Conservation (phyloP, 768 basidiomycete species). For the Russula emetica region DNA sequence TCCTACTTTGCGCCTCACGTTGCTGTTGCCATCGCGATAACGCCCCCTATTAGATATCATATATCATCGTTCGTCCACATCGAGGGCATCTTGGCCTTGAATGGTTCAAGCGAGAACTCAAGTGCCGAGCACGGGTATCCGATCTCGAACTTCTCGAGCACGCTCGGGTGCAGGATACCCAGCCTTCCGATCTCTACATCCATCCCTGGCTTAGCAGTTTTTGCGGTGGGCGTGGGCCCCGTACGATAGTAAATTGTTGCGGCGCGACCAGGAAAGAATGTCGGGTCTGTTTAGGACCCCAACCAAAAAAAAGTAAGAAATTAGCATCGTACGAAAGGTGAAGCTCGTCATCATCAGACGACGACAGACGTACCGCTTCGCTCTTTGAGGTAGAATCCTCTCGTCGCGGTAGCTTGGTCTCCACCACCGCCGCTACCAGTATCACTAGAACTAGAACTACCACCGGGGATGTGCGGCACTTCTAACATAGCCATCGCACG, state of each 20-base stretch:
- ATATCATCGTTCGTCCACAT: constrained; percentile 52
- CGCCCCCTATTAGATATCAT: background rate
- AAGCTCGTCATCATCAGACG: background rate
- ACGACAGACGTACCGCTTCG: constrained; percentile 55
- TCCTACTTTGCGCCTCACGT: background rate
- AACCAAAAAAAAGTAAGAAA: background rate
- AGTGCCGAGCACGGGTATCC: constrained; percentile 90
- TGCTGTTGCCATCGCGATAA: background rate
- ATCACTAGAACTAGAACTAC: background rate
- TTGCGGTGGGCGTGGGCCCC: constrained; percentile 27
- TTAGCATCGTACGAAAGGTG: background rate
- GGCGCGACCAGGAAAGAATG: constrained; percentile 93
- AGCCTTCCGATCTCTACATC: constrained; percentile 84
- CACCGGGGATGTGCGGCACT: constrained; percentile 67
- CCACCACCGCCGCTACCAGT: constrained; percentile 40
- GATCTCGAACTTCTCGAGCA: constrained; percentile 91
- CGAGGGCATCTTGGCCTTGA: constrained; percentile 67
- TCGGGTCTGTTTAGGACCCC: constrained; percentile 56
- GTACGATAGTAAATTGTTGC: constrained; percentile 87
- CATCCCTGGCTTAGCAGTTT: constrained; percentile 18
- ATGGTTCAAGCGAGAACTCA: constrained; percentile 93
- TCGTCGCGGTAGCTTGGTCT: constrained; percentile 49
- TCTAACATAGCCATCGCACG: constrained; percentile 95
- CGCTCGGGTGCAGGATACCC: constrained; percentile 89
- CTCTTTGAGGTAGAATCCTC: constrained; percentile 90